A percentile compares a stretch with the other conserved stretches of the same genome.
These are phyloP conservation scores for Eucalyptus curtisii DNA, from an alignment of 345 rosid genomes.

Conservation along the genomic window DNA sequence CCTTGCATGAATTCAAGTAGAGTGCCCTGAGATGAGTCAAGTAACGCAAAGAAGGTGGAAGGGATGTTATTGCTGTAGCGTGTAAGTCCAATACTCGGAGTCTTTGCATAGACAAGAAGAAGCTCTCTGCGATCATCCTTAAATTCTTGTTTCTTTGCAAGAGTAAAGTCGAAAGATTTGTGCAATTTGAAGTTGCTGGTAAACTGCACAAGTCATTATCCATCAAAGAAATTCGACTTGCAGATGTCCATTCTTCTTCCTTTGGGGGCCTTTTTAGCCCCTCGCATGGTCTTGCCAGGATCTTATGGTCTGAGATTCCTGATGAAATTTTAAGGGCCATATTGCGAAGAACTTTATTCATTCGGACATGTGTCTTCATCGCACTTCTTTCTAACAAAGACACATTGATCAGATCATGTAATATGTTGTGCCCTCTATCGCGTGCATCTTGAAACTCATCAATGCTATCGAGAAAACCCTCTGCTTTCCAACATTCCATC, in stretches of 20 bases:
- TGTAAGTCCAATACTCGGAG: too few species aligned
- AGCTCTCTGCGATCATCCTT: too few species aligned
- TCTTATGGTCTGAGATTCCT: neutral
- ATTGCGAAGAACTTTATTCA: too few species aligned
- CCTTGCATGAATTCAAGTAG: constrained; percentile 3
- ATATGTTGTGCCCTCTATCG: too few species aligned
- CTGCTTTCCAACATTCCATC: too few species aligned
- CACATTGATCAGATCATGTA: too few species aligned
- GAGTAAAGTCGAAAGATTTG: neutral
- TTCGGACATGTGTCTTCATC: too few species aligned
- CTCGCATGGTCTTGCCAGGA: neutral
- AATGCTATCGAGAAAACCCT: too few species aligned
- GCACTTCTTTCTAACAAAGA: too few species aligned
- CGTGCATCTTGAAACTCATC: too few species aligned
- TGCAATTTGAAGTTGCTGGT: constrained; percentile 3
- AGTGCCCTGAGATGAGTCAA: constrained; percentile 1
- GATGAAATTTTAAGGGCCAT: constrained; percentile 10
- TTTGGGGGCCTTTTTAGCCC: neutral
- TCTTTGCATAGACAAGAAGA: too few species aligned
- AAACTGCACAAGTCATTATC: neutral
- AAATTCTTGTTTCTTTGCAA: neutral
- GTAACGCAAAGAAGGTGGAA: constrained; percentile 1
- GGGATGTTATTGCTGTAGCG: neutral
- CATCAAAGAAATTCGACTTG: constrained; percentile 8
- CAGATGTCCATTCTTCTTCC: neutral